Conservation (phyloP, 306 rosid species). For the Quercus mongolica region DNA sequence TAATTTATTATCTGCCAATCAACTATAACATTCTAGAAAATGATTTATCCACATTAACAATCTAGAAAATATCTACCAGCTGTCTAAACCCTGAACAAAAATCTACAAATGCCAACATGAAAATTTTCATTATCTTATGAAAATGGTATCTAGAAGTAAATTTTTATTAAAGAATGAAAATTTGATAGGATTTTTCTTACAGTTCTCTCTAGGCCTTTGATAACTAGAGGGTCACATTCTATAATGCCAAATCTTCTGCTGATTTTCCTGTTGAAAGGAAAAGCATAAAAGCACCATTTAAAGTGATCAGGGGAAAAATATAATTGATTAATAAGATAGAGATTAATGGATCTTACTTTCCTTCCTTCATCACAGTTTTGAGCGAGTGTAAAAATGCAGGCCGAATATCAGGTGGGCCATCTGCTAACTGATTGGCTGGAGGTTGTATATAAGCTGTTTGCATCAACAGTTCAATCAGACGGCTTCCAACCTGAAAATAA, state of each 20-base stretch:
- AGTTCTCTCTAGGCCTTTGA: conserved; percentile 76
- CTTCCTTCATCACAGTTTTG: conserved; percentile 35
- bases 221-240: conserved; percentile 74
- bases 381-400: conserved; percentile 85
- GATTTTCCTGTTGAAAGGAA: conserved; percentile 39
- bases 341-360: conserved; percentile 45
- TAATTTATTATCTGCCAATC: not conserved
- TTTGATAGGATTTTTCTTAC: conserved; percentile 45
- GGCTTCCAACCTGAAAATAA: conserved; percentile 78
- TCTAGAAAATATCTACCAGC: not conserved
- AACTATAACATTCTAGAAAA: not conserved
- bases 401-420: conserved; percentile 68
- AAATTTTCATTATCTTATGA: conserved; percentile 7
- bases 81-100: not conserved
- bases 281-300: conserved; percentile 12
- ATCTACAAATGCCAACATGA: conserved; percentile 1
- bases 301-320: conserved; percentile 12
- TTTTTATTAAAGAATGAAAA: conserved; percentile 16
- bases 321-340: conserved; percentile 17
- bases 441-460: conserved; percentile 92
- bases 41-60: not conserved
- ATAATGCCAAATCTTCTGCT: conserved; percentile 72
- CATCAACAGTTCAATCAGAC: conserved; percentile 69
- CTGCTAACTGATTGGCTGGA: conserved; percentile 59
- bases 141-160: conserved; percentile 18